Evolutionary conservation across 2,329 filamentous ascomycete species (phyloP), one percentile per base, ranked within the genome.

Genomic region (Dissoconium aciculare): DNA sequence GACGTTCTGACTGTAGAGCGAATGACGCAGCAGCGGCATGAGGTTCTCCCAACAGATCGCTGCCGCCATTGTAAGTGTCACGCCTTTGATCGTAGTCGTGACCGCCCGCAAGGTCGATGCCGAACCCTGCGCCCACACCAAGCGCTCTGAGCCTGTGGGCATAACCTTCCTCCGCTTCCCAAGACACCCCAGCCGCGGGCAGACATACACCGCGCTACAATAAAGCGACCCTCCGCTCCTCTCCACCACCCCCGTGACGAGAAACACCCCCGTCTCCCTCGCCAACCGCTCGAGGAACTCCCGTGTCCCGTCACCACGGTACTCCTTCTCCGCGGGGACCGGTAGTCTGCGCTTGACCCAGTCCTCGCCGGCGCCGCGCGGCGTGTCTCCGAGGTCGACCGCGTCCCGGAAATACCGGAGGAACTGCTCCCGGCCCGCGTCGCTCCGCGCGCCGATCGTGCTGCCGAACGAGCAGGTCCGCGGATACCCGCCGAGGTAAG

Each of bases 41-140:
- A 87, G 92, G 54, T 81, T 93, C 55, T 95, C 85, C 85, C 85
- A 94, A 63, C 85, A 93, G 42, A 95, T 91, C 3, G 84, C 87
- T 3, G 79, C 74, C 0, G 78, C 85, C 36, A 94, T 68, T 34
- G 81, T 87, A 37, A 94, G 58, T 40, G 72, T 74, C 2, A 84
- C 70, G 29, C 82, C 83, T 37, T 77, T 76, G 52, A 94, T 83
- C 14, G 64, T 71, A 1, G 83, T 84, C 15, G 72, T 77, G 1
- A 93, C 72, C 3, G 84, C 85, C 39, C 72, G 71, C 15, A 94
- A 66, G 3, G 82, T 89, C 1, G 71, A 70, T 0, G 85, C 72
- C 2, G 74, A 77, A 24, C 84, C 85, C 52, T 92, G 81, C 0
- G 80, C 83, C 85, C 85, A 94, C 35, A 93, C 71, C 30, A 93